phyloP scores from a whole-genome alignment of 164 flowering plant species.

The Vitis vinifera region DNA sequence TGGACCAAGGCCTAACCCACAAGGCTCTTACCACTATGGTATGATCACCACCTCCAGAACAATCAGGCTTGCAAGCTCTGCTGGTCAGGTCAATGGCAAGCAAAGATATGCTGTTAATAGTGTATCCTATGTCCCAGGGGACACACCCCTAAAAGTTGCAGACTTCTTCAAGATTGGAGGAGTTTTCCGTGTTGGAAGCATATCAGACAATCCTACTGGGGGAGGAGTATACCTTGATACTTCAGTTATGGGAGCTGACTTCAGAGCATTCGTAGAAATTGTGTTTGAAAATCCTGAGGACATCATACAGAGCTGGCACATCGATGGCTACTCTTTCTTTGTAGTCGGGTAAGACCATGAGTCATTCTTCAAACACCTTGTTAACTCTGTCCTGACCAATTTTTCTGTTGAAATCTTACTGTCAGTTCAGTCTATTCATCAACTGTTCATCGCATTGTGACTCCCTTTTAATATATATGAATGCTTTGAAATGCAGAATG shows the following conservation, averaged over 20 bases:
- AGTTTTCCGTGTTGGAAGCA: slow-evolving; percentile 68
- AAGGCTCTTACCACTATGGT: slow-evolving; percentile 94
- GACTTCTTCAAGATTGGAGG: slow-evolving; percentile 76
- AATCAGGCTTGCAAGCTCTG: slow-evolving; percentile 57
- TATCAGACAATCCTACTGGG: slow-evolving; percentile 54
- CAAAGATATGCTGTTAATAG: slow-evolving; percentile 85
- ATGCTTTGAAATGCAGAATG: slow-evolving; percentile 53
- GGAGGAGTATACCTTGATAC: slow-evolving; percentile 67
- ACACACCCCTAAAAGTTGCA: slow-evolving; percentile 82
- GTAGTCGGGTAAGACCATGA: slow-evolving; percentile 73
- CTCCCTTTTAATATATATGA: not conserved
- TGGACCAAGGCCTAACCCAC: slow-evolving; percentile 95
- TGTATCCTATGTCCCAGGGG: slow-evolving; percentile 66
- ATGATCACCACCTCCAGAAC: slow-evolving; percentile 64
- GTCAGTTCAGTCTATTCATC: too few relatives aligned
- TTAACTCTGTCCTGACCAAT: too few relatives aligned
- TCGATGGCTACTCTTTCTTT: slow-evolving; percentile 76
- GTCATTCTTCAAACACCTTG: not conserved
- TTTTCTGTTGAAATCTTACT: too few relatives aligned
- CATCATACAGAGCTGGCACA: slow-evolving; percentile 73
- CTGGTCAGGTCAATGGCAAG: slow-evolving; percentile 66
- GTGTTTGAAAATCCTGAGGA: slow-evolving; percentile 64
- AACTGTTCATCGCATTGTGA: too few relatives aligned
- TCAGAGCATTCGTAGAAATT: slow-evolving; percentile 68
- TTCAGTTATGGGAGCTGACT: slow-evolving; percentile 67